These are phyloP conservation scores for Diutina pseudorugosa DNA, from an alignment of 1,139 yeast species.

Conservation along the genomic window DNA sequence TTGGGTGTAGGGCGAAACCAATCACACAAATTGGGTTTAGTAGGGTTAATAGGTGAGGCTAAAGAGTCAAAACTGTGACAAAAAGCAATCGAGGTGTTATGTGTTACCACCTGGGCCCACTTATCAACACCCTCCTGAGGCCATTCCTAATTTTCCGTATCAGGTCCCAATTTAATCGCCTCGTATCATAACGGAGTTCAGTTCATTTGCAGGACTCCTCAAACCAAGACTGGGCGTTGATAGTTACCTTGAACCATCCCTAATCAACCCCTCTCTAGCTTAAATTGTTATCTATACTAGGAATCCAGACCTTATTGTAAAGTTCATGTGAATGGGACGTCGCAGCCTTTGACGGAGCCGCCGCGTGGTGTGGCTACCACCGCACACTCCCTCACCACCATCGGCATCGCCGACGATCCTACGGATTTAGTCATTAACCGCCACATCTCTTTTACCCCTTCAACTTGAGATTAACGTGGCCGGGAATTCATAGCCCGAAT, in stretches of 20 bases:
- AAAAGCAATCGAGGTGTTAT: not conserved
- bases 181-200: not conserved
- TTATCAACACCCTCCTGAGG: not conserved
- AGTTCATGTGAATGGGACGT: too few species aligned
- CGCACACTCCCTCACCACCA: too few species aligned
- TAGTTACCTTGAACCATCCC: not conserved
- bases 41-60: not conserved
- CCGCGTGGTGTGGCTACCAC: too few species aligned
- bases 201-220: not conserved
- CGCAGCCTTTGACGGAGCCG: too few species aligned
- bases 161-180: not conserved
- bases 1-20: too few species aligned
- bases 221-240: not conserved
- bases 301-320: not conserved
- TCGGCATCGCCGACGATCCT: too few species aligned
- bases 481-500: too few species aligned
- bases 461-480: too few species aligned
- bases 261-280: not conserved
- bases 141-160: not conserved
- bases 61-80: too few species aligned
- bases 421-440: too few species aligned
- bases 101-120: not conserved
- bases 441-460: too few species aligned
- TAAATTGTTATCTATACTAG: not conserved
- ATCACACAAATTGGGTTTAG: too few species aligned